Evolutionary conservation across 805 yeast species (phyloP).

Genomic region (Saccharomycodes ludwigii): DNA sequence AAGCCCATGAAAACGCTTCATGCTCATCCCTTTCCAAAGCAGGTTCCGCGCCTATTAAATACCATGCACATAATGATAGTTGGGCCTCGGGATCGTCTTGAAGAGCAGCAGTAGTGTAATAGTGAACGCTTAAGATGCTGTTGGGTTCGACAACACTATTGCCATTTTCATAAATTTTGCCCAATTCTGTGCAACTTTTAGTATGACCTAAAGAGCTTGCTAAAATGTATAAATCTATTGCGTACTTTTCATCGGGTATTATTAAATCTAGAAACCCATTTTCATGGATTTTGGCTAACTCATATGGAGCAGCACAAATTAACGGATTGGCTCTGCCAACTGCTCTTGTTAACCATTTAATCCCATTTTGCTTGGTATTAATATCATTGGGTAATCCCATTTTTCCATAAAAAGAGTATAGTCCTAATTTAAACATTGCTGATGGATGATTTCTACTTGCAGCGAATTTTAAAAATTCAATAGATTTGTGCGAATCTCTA

Average conservation of each 20-base stretch:
- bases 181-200: conserved; percentile 69
- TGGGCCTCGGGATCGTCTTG: conserved; percentile 82
- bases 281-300: conserved; percentile 73
- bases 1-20: conserved; percentile 94
- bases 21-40: conserved; percentile 60
- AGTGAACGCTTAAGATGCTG: conserved; percentile 76
- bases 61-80: conserved; percentile 96
- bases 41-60: conserved; percentile 83
- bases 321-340: conserved; percentile 71
- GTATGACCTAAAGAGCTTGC: conserved; percentile 83
- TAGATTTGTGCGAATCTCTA: conserved; percentile 74
- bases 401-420: conserved; percentile 69
- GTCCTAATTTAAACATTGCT: conserved; percentile 90
- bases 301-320: conserved; percentile 90
- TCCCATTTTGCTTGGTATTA: conserved; percentile 70
- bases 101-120: conserved; percentile 81
- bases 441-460: conserved; percentile 89
- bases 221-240: conserved; percentile 73
- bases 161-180: conserved; percentile 75
- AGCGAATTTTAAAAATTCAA: conserved; percentile 74
- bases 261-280: conserved; percentile 79
- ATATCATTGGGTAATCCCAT: conserved; percentile 69
- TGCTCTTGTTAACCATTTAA: conserved; percentile 88
- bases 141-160: conserved; percentile 57
- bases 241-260: conserved; percentile 71